A percentile compares a stretch with the other conserved stretches of the same genome.
phyloP scores from a whole-genome alignment of 495 filamentous ascomycete genomes.

The Lasiosphaeria miniovina region DNA sequence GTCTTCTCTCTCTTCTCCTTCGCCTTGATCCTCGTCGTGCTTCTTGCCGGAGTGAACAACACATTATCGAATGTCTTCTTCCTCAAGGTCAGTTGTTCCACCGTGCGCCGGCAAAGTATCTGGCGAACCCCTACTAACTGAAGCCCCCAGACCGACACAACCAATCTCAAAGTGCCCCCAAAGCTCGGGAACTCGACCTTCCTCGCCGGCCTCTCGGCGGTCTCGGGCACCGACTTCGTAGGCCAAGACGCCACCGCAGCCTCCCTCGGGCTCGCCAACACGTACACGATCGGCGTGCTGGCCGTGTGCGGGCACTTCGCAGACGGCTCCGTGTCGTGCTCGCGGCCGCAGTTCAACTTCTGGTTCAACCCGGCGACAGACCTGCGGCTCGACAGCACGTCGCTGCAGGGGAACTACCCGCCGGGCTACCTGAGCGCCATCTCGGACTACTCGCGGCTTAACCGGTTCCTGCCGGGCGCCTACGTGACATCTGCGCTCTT shows the following conservation, averaged over 20 bases:
- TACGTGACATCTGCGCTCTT: constrained; percentile 31
- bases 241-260: constrained; percentile 27
- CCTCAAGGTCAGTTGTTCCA: constrained; percentile 27
- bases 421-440: constrained; percentile 9
- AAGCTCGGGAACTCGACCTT: constrained; percentile 31
- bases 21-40: constrained; percentile 24
- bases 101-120: no score
- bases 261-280: constrained; percentile 29
- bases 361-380: constrained; percentile 33
- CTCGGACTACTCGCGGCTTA: constrained; percentile 21
- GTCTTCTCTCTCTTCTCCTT: constrained; percentile 28
- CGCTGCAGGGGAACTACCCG: constrained; percentile 21
- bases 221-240: constrained; percentile 33
- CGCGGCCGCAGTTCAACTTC: constrained; percentile 27
- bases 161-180: constrained; percentile 25
- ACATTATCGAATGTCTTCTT: constrained; percentile 22
- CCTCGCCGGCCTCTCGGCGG: constrained; percentile 28
- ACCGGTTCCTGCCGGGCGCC: constrained; percentile 28
- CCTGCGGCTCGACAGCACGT: constrained; percentile 30
- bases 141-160: constrained; percentile 27
- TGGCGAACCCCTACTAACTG: neutral
- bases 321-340: constrained; percentile 26
- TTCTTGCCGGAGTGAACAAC: constrained; percentile 29
- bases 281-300: constrained; percentile 33
- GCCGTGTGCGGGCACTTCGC: constrained; percentile 31